phyloP scores from a whole-genome alignment of 768 basidiomycete species.

The Rhizopogon salebrosus region DNA sequence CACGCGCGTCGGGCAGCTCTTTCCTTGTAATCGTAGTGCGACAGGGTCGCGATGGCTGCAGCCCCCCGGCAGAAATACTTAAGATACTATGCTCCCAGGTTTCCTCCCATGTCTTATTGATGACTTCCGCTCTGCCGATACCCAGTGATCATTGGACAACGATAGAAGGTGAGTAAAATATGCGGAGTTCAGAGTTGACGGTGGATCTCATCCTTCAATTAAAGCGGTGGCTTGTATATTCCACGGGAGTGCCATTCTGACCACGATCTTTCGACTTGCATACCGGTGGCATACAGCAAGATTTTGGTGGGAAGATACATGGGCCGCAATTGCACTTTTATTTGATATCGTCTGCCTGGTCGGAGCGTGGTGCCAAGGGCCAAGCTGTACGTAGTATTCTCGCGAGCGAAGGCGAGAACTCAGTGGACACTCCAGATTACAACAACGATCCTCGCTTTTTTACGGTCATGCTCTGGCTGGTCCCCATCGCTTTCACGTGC shows the following conservation, averaged over 20 bases:
- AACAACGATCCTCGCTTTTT: neutral
- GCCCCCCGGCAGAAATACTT: neutral
- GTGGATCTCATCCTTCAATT: neutral
- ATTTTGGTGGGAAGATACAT: slow-evolving; percentile 24
- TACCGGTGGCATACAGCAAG: slow-evolving; percentile 16
- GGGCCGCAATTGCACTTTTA: slow-evolving; percentile 20
- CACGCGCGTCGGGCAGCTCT: too few species aligned
- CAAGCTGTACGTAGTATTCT: slow-evolving; percentile 8
- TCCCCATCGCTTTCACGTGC: slow-evolving; percentile 14
- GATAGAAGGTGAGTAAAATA: neutral
- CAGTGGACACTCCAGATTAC: neutral
- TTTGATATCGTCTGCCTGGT: slow-evolving; percentile 15
- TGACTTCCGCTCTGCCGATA: neutral
- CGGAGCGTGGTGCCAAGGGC: slow-evolving; percentile 13
- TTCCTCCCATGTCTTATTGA: neutral
- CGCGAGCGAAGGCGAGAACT: neutral
- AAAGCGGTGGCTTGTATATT: neutral
- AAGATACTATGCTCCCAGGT: neutral
- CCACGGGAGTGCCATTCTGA: slow-evolving; percentile 16
- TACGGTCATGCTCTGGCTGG: slow-evolving; percentile 10
- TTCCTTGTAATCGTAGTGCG: too few species aligned
- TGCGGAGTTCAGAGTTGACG: neutral
- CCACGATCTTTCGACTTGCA: slow-evolving; percentile 13
- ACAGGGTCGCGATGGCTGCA: neutral
- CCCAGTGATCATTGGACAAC: neutral